Percentiles rank a stretch among this genome's conserved stretches.
phyloP scores from a whole-genome alignment of 164 flowering plant genomes.

The Tetrastigma voinierianum region DNA sequence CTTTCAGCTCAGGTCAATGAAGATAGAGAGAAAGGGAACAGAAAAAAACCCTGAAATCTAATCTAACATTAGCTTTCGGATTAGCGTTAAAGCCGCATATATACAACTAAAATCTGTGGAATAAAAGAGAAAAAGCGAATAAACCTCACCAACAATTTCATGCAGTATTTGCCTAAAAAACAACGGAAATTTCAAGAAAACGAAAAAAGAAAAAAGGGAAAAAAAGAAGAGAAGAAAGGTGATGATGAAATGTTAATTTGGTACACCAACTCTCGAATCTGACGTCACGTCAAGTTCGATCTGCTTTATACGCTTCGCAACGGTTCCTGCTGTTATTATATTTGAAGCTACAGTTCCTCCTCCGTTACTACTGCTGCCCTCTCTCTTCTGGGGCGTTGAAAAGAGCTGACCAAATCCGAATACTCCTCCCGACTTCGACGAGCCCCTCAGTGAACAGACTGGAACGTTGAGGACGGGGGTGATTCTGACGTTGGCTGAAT shows the following conservation, averaged over 20 bases:
- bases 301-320: no score
- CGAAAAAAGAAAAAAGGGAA: background rate
- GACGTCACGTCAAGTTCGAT: constrained; percentile 36
- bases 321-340: constrained; percentile 22
- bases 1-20: no score
- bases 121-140: background rate
- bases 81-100: no score
- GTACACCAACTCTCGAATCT: background rate
- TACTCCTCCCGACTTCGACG: constrained; percentile 60
- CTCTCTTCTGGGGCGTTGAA: constrained; percentile 57
- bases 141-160: background rate
- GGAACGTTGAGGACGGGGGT: constrained; percentile 94
- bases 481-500: constrained; percentile 79
- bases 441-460: constrained; percentile 72
- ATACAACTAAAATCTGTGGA: background rate
- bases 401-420: constrained; percentile 78
- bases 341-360: constrained; percentile 9
- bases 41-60: no score
- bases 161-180: background rate
- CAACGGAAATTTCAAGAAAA: no score
- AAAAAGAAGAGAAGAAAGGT: background rate
- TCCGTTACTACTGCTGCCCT: constrained; percentile 16
- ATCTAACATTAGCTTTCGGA: no score
- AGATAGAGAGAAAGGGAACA: no score
- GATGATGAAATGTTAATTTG: background rate